phyloP scores from a whole-genome alignment of 257 asterid genomes.

The Nicotiana attenuata region DNA sequence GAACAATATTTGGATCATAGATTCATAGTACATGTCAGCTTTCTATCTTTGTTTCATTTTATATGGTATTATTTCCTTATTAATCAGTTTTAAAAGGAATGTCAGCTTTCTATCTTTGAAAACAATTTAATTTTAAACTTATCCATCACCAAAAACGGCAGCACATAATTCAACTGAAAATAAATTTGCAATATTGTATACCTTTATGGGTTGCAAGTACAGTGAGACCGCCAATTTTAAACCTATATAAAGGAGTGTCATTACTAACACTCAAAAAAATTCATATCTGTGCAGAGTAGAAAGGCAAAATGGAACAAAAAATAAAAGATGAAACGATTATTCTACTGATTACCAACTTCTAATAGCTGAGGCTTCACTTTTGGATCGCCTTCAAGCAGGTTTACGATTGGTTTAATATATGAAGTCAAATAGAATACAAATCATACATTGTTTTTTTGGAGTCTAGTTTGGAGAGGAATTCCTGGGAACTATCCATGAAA shows the following conservation, averaged over 20 bases:
- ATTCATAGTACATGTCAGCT: too few relatives aligned
- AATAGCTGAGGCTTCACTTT: neutral
- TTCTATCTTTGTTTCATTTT: too few relatives aligned
- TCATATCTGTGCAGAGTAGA: neutral
- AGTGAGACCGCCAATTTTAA: neutral
- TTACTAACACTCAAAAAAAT: neutral
- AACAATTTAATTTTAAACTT: too few relatives aligned
- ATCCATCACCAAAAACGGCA: neutral
- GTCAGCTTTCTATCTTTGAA: too few relatives aligned
- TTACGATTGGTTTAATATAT: neutral
- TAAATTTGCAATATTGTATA: neutral
- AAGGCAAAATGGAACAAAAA: neutral
- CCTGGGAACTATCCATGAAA: conserved; percentile 40
- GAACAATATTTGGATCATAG: too few relatives aligned
- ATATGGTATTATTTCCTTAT: too few relatives aligned
- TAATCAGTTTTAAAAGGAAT: too few relatives aligned
- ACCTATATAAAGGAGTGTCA: neutral
- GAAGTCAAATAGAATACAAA: neutral
- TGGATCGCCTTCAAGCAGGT: neutral
- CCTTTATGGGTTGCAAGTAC: neutral
- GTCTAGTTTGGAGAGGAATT: conserved; percentile 8
- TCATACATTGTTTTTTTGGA: neutral
- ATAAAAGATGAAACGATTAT: neutral
- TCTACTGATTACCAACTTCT: neutral
- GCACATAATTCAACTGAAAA: neutral